Conservation (phyloP, 768 basidiomycete genomes). For the Boletus patriciae region DNA sequence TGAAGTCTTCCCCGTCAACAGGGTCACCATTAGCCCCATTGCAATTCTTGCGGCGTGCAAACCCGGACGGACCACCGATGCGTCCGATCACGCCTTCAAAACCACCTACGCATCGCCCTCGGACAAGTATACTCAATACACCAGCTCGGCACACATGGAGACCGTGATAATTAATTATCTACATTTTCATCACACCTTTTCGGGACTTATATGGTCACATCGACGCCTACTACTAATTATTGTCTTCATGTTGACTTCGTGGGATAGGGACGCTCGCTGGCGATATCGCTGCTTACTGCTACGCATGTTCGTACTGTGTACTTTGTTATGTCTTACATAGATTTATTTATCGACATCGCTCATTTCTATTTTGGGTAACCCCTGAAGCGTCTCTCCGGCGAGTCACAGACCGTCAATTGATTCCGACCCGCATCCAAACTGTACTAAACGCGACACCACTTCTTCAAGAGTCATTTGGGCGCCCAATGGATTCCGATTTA, state of each 20-base stretch:
- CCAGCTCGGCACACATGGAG: conserved; percentile 63
- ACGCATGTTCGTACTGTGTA: conserved; percentile 28
- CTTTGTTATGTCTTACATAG: conserved; percentile 23
- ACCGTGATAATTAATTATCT: conserved; percentile 43
- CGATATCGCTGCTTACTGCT: conserved; percentile 22
- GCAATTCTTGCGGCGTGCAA: conserved; percentile 83
- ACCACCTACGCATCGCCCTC: conserved; percentile 46
- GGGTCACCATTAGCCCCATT: conserved; percentile 78
- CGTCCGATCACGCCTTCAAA: conserved; percentile 71
- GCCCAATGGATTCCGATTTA: conserved; percentile 68
- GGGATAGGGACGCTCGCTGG: conserved; percentile 28
- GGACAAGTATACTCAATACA: conserved; percentile 41
- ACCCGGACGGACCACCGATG: conserved; percentile 50
- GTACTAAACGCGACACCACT: not conserved
- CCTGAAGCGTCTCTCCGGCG: not conserved
- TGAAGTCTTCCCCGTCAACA: conserved; percentile 55
- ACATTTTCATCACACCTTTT: conserved; percentile 18
- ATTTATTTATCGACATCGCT: conserved; percentile 4
- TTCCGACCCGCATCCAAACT: not conserved
- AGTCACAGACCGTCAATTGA: too few relatives aligned
- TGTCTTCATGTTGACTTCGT: conserved; percentile 31
- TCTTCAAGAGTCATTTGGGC: not conserved
- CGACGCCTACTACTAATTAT: conserved; percentile 26
- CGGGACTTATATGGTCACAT: conserved; percentile 18
- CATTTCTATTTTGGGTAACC: conserved; percentile 16